Conservation (phyloP, 2,329 filamentous ascomycete species). For the Hymenoscyphus albidus region DNA sequence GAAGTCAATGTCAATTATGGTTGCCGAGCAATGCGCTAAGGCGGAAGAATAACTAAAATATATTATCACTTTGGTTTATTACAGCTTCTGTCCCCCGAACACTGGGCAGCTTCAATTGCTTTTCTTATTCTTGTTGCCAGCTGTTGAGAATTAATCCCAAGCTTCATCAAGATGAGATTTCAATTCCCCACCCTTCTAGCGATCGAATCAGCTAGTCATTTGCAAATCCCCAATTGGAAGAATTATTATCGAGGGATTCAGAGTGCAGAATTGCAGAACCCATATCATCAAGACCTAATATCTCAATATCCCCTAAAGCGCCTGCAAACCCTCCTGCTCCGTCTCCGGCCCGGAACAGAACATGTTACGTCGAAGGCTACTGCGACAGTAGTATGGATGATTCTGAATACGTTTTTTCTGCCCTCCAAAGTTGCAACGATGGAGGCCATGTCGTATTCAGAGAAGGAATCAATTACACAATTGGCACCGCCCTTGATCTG, state of each 20-base stretch:
- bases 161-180: slow-evolving; percentile 27
- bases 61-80: background rate
- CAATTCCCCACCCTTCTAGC: slow-evolving; percentile 24
- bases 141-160: background rate
- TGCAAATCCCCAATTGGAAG: slow-evolving; percentile 24
- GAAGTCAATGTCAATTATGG: slow-evolving; percentile 1
- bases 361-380: slow-evolving; percentile 30
- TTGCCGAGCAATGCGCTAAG: background rate
- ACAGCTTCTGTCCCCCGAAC: background rate
- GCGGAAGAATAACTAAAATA: background rate
- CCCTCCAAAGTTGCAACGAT: slow-evolving; percentile 56
- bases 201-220: slow-evolving; percentile 24
- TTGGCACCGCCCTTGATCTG: slow-evolving; percentile 62
- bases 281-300: slow-evolving; percentile 25
- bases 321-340: slow-evolving; percentile 20
- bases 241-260: slow-evolving; percentile 17
- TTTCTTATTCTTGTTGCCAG: background rate
- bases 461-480: slow-evolving; percentile 52
- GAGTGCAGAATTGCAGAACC: slow-evolving; percentile 20
- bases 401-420: slow-evolving; percentile 47
- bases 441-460: slow-evolving; percentile 56
- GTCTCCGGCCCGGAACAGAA: slow-evolving; percentile 22
- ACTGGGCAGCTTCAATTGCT: background rate
- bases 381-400: slow-evolving; percentile 33
- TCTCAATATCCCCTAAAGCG: slow-evolving; percentile 25